Base-by-base conservation (phyloP, 768 basidiomycete genomes). In the Chlorophyllum brunneum region DNA sequence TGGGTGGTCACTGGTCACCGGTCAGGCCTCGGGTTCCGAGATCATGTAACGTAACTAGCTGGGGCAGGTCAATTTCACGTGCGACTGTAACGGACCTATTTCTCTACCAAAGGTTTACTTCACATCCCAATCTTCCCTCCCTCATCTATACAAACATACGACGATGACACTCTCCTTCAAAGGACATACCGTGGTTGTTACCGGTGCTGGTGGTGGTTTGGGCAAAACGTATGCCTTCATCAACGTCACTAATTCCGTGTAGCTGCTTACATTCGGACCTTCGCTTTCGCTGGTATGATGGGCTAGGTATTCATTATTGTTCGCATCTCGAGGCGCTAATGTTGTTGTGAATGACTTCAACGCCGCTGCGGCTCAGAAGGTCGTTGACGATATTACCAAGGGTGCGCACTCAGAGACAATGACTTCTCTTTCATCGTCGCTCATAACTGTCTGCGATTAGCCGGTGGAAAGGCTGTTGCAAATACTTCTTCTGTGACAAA, bases 261-360 rank as follows among this genome's bases (percentile, higher is more conserved):
- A 56, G 26, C 47, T 58, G 40, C 56, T 58, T 22, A 49, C 29
- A 30, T 48, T 24, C 20, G 38, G 27, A 42, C n/a, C 39, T 39
- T 31, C 37, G n/a, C n/a, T n/a, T n/a, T n/a, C n/a, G n/a, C n/a
- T n/a, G n/a, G n/a, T n/a, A n/a, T 46, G 23, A 16, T 48, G 33
- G 44, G 36, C 47, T 63, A 93, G 95, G 6, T 95, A 98, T 70
- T 89, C 94, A 1, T 74, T 91, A 44, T 76, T 95, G 57, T 98
- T 92, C 66, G 95, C 93, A n/a, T 82, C 89, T 8, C 79, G 92
- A 46, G 95, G 95, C 5, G 95, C 95, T 7, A 92, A 90, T 58
- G 82, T 98, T 48, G 91, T 98, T 54, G 91, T 98, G 37, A 98
- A 98, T 63, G 97, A 98, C 65, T 87, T 98, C 64, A 93, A 88